Percentiles rank a stretch among this genome's conserved stretches.
phyloP scores from a whole-genome alignment of 192 early-diverging fungal genomes.

The Cetraspora pellucida region DNA sequence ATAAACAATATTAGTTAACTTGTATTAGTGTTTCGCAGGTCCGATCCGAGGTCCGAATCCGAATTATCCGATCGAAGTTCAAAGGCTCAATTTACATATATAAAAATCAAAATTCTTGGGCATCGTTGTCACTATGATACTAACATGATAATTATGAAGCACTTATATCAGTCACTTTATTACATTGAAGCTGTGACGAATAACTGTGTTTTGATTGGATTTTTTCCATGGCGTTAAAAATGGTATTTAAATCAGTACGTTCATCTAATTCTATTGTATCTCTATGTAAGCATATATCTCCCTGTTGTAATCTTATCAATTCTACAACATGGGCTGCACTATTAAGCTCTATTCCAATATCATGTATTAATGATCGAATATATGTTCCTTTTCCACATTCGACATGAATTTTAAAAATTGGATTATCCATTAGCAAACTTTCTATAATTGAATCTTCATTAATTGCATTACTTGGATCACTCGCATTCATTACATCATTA shows the following conservation, averaged over 20 bases:
- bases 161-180: neutral
- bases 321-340: conserved; percentile 64
- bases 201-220: neutral
- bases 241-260: neutral
- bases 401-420: conserved; percentile 60
- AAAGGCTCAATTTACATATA: too few relatives aligned
- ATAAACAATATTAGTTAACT: too few relatives aligned
- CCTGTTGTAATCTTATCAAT: conserved; percentile 63
- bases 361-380: conserved; percentile 71
- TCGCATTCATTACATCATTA: neutral
- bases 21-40: too few relatives aligned
- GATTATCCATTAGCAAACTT: conserved; percentile 20
- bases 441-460: neutral
- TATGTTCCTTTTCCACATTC: conserved; percentile 72
- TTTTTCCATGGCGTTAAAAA: conserved; percentile 16
- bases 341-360: conserved; percentile 59
- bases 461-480: neutral
- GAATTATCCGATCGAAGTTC: too few relatives aligned
- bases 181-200: neutral
- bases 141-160: too few relatives aligned
- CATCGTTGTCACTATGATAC: too few relatives aligned
- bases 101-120: too few relatives aligned
- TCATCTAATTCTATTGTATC: conserved; percentile 42
- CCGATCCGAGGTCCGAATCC: too few relatives aligned
- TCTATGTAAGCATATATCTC: conserved; percentile 50